Percentiles rank a stretch among this genome's conserved stretches.
Conservation (phyloP, 164 flowering plant species). For the Protea cynaroides region DNA sequence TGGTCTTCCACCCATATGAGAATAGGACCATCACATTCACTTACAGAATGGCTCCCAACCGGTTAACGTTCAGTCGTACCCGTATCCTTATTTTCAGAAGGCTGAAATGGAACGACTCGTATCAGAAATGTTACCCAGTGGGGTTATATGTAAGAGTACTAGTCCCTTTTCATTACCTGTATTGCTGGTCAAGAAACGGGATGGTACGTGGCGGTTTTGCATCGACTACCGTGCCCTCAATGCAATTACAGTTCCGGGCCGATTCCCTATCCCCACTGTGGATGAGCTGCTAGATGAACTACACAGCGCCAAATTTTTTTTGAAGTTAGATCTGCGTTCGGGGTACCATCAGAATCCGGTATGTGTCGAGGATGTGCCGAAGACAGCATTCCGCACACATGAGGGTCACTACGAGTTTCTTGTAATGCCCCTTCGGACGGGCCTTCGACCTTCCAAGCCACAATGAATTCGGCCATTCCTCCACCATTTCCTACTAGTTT, state of each 20-base stretch:
- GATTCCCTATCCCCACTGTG: neutral
- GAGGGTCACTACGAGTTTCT: neutral
- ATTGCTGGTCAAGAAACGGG: too few species aligned
- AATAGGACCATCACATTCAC: neutral
- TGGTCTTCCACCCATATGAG: neutral
- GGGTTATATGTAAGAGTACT: too few species aligned
- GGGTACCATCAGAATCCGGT: neutral
- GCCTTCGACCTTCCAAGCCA: constrained; percentile 1
- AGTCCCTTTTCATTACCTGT: too few species aligned
- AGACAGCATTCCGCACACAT: neutral
- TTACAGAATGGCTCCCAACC: neutral
- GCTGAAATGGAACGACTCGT: constrained; percentile 1
- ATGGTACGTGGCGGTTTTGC: neutral
- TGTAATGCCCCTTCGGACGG: neutral
- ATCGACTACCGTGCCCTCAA: constrained; percentile 1
- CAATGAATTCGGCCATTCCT: neutral
- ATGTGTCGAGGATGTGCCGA: neutral
- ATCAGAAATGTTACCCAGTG: too few species aligned
- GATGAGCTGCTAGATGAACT: neutral
- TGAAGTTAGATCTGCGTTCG: neutral
- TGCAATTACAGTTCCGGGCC: neutral
- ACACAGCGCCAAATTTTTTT: neutral
- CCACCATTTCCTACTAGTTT: too few species aligned
- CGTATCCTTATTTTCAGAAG: constrained; percentile 7
- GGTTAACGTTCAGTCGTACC: constrained; percentile 4